Base-by-base conservation (phyloP, 768 basidiomycete genomes). In the Podaxis sp. region DNA sequence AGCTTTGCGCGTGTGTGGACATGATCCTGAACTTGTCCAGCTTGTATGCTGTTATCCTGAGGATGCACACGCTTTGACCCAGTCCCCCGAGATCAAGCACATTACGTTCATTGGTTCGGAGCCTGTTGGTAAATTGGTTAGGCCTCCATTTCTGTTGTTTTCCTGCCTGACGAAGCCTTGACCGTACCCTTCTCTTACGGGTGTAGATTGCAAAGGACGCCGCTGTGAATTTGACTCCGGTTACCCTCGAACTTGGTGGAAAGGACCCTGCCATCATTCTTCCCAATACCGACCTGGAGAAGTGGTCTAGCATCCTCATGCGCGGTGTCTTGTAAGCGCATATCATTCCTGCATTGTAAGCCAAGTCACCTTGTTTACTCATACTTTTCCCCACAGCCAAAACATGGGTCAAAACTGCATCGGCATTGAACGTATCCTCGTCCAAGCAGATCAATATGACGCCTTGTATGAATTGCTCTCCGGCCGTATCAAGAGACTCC, bases 351-450 rank as follows among this genome's bases (percentile, higher is more conserved):
- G 13, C 18, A 9, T 16, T 44, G 14, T 44, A 5, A 42, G 5
- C 21, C 18, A 23, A 44, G 47, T 14, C 4, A 6, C 18, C 18
- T 55, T 7, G 40, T 14, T 50, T 6, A 61, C 37, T 57, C 36
- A 7, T 37, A 50, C 40, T 59, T 5, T 21, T 47, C 38, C 44
- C 16, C 50, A 27, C 68, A 95, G 93, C 79, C 94, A 95, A 78
- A 93, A 93, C 61, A 83, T 84, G 54, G 95, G 95, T 21, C 96
- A 98, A 75, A 98, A 98, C 68, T 99, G 96, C 72, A 96, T 99
- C 67, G 96, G 95, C 37, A 91, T 95, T 63, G 96, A 99, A 72
- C 85, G 95, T 1, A 82, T 98, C 64, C 83, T 98, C 50, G 93
- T 98, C 38, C 94, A 95, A 67, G 69, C 76, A 0, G 79, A 80